Evolutionary conservation across 2,329 filamentous ascomycete species (phyloP), one percentile per base, ranked within the genome.

Genomic region (Thyridium curvatum): DNA sequence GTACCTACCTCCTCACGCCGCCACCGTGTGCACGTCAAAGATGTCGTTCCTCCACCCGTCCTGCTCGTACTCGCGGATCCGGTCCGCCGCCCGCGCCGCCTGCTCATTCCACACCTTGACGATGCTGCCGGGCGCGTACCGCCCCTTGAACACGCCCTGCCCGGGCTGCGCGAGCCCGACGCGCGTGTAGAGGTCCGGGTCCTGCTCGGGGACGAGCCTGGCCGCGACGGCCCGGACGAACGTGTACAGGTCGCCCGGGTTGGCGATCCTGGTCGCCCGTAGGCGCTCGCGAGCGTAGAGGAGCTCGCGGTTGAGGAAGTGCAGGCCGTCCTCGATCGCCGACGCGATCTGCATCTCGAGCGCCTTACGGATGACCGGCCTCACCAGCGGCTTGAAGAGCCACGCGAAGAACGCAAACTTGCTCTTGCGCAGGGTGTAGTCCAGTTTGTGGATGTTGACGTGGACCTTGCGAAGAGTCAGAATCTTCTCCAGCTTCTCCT

Each of bases 41-140:
- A 94, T 82, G 34, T 79, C 80, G 58, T 94, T 95, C 49, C 84
- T 75, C 89, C 89, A 95, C 0, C 84, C 85, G 13, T 74, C 79
- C 34, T 68, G 68, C 40, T 81, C 76, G 53, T 80, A 81, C 47
- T 91, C 84, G 47, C 90, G 79, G 30, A 94, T 77, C 31, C 79
- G 72, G 59, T 94, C 85, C 15, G 71, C 72, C 0, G 86, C 88
- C 44, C 72, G 69, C 16, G 68, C 63, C 0, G 79, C 88, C 62
- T 94, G 84, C 47, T 89, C 82, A 48, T 91, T 78, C 87, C 88
- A 95, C n/a, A 94, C 61, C 63, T 86, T 89, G 37, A 93, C 85
- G 18, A 96, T 67, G 59, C 89, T 95, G 1, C 88, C 90, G 0
- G 91, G 91, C 1, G 91, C 83, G 63, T 95, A 96, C 2, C 88